These are phyloP conservation scores for Cercospora beticola DNA, from an alignment of 2,329 filamentous ascomycete species.

Conservation along the genomic window DNA sequence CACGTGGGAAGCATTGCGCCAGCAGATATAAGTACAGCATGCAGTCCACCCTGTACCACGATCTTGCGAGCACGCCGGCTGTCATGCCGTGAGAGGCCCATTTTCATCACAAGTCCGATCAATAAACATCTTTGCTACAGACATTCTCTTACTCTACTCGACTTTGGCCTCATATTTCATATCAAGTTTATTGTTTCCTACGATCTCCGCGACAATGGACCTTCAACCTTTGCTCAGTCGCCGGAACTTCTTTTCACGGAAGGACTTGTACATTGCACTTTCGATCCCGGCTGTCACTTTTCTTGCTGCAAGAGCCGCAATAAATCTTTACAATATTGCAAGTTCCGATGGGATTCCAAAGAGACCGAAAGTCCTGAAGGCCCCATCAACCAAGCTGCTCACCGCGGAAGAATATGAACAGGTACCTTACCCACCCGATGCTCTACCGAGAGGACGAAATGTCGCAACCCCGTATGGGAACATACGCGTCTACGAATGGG, in stretches of 20 bases:
- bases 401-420: slow-evolving; percentile 24
- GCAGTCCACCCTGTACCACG: slow-evolving; percentile 3
- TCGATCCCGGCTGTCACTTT: slow-evolving; percentile 25
- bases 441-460: slow-evolving; percentile 67
- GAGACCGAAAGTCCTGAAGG: slow-evolving; percentile 16
- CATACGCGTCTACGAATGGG: slow-evolving; percentile 77
- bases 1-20: neutral
- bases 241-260: slow-evolving; percentile 11
- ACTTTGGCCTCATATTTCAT: neutral
- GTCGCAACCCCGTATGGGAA: slow-evolving; percentile 69
- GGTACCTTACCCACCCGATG: slow-evolving; percentile 65
- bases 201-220: slow-evolving; percentile 9
- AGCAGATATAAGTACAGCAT: slow-evolving; percentile 14
- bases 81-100: slow-evolving; percentile 6
- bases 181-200: neutral
- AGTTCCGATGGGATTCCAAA: slow-evolving; percentile 11
- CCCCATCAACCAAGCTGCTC: slow-evolving; percentile 18
- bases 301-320: slow-evolving; percentile 18
- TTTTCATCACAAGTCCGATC: neutral
- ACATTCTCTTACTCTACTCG: neutral
- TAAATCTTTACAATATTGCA: slow-evolving; percentile 15
- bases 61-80: slow-evolving; percentile 7
- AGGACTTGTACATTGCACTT: slow-evolving; percentile 28
- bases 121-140: neutral
- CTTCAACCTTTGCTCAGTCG: slow-evolving; percentile 6